phyloP scores from a whole-genome alignment of 805 yeast genomes.

The Sporopachydermia lactativora region DNA sequence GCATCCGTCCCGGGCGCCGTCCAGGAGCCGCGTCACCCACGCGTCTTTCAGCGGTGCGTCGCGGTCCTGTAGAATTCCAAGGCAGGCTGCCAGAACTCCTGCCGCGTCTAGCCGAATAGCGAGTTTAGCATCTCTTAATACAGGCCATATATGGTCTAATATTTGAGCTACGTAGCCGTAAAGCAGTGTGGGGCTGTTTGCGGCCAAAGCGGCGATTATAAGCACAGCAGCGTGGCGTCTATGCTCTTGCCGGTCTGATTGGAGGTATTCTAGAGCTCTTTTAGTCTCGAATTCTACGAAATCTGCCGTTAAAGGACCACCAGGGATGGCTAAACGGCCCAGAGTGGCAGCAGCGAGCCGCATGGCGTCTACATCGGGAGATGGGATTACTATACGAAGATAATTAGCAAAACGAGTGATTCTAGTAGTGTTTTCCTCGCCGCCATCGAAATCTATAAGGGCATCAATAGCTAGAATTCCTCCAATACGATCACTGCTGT shows the following conservation, averaged over 20 bases:
- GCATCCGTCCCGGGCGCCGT: constrained; percentile 51
- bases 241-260: constrained; percentile 72
- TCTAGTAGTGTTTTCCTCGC: constrained; percentile 69
- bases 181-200: constrained; percentile 72
- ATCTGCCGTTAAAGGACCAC: constrained; percentile 80
- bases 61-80: constrained; percentile 65
- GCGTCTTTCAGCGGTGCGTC: constrained; percentile 55
- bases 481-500: constrained; percentile 62
- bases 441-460: constrained; percentile 71
- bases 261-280: constrained; percentile 81
- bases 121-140: constrained; percentile 65
- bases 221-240: constrained; percentile 86
- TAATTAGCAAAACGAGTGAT: constrained; percentile 88
- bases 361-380: constrained; percentile 77
- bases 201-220: constrained; percentile 70
- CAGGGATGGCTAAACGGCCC: constrained; percentile 81
- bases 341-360: constrained; percentile 73
- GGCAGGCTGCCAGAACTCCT: constrained; percentile 59
- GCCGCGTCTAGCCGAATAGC: constrained; percentile 78
- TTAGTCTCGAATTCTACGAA: constrained; percentile 89
- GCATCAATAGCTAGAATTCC: constrained; percentile 88
- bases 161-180: constrained; percentile 68
- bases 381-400: constrained; percentile 62
- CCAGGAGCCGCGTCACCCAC: constrained; percentile 63
- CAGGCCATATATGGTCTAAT: constrained; percentile 76